Conservation (phyloP, 2,329 filamentous ascomycete genomes). For the Apiospora kogelbergensis region DNA sequence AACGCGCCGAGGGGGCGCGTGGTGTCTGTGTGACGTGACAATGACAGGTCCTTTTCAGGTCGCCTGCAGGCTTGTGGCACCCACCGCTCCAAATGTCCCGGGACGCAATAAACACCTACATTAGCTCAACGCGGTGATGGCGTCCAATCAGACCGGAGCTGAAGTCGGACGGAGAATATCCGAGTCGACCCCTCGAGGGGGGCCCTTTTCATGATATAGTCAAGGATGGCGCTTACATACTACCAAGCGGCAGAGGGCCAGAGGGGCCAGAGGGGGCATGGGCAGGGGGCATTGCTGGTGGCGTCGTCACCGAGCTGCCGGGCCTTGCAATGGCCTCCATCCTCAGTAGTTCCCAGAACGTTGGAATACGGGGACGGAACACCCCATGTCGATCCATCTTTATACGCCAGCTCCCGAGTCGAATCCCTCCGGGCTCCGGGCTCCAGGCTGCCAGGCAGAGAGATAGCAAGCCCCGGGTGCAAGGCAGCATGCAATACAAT, state of each 20-base stretch:
- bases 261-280: not conserved
- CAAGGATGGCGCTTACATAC: not conserved
- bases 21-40: not conserved
- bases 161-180: not conserved
- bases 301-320: slow-evolving; percentile 1
- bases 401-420: too few relatives aligned
- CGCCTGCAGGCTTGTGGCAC: slow-evolving; percentile 4
- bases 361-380: not conserved
- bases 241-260: not conserved
- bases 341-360: not conserved
- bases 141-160: not conserved
- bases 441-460: too few relatives aligned
- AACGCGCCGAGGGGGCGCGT: not conserved
- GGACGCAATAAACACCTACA: not conserved
- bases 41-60: slow-evolving; percentile 5
- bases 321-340: not conserved
- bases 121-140: not conserved
- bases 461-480: too few relatives aligned
- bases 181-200: not conserved
- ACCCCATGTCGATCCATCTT: too few relatives aligned
- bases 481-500: too few relatives aligned
- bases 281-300: not conserved
- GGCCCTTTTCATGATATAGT: too few relatives aligned
- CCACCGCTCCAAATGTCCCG: not conserved
- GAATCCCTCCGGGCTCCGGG: too few relatives aligned